phyloP scores from a whole-genome alignment of 2,329 filamentous ascomycete species.

The Penicillium sclerotiorum region DNA sequence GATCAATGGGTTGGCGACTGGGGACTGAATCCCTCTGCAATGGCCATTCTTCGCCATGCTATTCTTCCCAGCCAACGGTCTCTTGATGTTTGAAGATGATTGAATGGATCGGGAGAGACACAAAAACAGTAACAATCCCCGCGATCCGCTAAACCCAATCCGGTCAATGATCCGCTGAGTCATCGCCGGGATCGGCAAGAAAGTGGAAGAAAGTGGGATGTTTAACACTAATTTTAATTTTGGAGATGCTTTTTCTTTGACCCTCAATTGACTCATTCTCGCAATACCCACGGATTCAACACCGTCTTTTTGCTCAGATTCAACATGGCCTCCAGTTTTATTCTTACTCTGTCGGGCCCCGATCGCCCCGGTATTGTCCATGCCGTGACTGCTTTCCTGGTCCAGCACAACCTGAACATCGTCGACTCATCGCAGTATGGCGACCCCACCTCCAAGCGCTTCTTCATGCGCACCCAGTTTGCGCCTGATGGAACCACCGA shows the following conservation, averaged over 20 bases:
- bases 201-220: no score
- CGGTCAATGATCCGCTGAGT: background rate
- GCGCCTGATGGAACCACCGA: constrained; percentile 50
- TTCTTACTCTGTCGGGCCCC: constrained; percentile 80
- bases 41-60: constrained; percentile 38
- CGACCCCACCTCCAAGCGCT: constrained; percentile 71
- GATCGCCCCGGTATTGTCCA: constrained; percentile 85
- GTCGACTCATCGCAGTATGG: constrained; percentile 84
- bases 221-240: constrained; percentile 1
- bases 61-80: constrained; percentile 32
- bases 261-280: constrained; percentile 1
- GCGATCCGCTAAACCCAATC: background rate
- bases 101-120: background rate
- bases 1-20: constrained; percentile 59
- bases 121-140: background rate
- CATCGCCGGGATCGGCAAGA: constrained; percentile 9
- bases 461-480: constrained; percentile 90
- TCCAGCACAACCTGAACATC: constrained; percentile 74
- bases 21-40: constrained; percentile 45
- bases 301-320: constrained; percentile 19
- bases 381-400: constrained; percentile 77
- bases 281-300: constrained; percentile 27
- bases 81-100: background rate
- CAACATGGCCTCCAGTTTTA: constrained; percentile 58
- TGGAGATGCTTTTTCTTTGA: background rate